Conservation (phyloP, 495 filamentous ascomycete genomes). For the Penicillium waksmanii region DNA sequence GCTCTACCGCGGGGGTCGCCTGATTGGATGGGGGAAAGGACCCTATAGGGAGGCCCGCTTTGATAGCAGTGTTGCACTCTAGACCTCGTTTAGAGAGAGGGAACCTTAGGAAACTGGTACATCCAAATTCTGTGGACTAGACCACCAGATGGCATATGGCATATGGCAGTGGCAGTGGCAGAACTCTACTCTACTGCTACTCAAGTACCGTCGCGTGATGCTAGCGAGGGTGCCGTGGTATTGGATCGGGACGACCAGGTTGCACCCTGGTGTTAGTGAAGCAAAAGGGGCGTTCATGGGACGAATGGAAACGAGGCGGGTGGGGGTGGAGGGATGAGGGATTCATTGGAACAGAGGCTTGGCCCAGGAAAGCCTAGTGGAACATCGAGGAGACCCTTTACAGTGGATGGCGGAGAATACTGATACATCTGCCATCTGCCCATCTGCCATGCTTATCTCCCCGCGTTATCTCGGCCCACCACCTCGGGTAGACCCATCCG, state of each 20-base stretch:
- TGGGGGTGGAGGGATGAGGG: no score
- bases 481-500: no score
- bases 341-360: no score
- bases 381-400: no score
- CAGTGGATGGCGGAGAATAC: no score
- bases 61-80: slow-evolving; percentile 31
- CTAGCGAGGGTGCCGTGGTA: slow-evolving; percentile 12
- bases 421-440: no score
- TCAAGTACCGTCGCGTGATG: slow-evolving; percentile 13
- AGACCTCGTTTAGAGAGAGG: no score
- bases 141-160: no score
- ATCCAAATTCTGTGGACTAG: neutral
- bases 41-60: slow-evolving; percentile 22
- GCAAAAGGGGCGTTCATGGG: neutral
- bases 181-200: neutral
- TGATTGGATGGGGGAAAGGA: neutral
- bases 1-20: neutral
- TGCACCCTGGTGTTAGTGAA: slow-evolving; percentile 6
- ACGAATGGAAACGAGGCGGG: neutral
- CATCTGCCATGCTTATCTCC: neutral
- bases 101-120: neutral
- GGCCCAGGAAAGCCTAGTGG: no score
- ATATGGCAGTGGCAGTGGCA: no score
- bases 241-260: slow-evolving; percentile 11
- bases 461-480: neutral